Percentiles rank a stretch among this genome's conserved stretches.
These are phyloP conservation scores for Blastomyces emzantsi DNA, from an alignment of 2,329 filamentous ascomycete species.

Conservation along the genomic window DNA sequence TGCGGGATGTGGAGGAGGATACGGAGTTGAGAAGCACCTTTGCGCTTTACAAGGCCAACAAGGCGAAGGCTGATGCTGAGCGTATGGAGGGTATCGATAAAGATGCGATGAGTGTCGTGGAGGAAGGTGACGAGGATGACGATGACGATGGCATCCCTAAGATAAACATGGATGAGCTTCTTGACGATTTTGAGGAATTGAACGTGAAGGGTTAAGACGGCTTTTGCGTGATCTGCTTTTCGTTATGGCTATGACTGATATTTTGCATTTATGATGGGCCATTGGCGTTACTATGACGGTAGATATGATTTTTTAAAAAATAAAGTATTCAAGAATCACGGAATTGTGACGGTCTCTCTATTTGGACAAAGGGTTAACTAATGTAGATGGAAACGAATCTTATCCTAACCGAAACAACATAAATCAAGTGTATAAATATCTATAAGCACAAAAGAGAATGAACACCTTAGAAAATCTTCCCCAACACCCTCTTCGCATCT, in stretches of 20 bases:
- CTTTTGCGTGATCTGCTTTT: neutral
- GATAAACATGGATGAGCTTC: slow-evolving; percentile 69
- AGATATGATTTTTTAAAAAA: neutral
- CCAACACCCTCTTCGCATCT: slow-evolving; percentile 37
- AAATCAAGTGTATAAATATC: neutral
- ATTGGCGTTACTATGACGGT: neutral
- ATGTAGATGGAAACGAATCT: neutral
- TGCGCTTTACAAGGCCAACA: slow-evolving; percentile 69
- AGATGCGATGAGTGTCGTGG: slow-evolving; percentile 34
- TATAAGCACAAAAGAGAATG: neutral
- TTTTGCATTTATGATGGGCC: slow-evolving; percentile 8
- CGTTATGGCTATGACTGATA: slow-evolving; percentile 1
- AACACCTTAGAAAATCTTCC: slow-evolving; percentile 36
- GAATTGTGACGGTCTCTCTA: neutral
- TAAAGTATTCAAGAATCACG: neutral
- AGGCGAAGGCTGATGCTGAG: slow-evolving; percentile 41
- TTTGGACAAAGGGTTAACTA: neutral
- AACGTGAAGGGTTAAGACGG: slow-evolving; percentile 43
- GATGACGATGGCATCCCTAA: slow-evolving; percentile 58
- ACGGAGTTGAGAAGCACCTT: slow-evolving; percentile 75
- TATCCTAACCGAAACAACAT: neutral
- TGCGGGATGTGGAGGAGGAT: slow-evolving; percentile 94
- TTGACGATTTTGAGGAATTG: slow-evolving; percentile 91
- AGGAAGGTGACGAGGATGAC: slow-evolving; percentile 48
- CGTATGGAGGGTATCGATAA: slow-evolving; percentile 41